Percentiles rank a stretch among this genome's conserved stretches.
phyloP scores from a whole-genome alignment of 352 stramenopile genomes.

The Phytopythium chamaehyphon region DNA sequence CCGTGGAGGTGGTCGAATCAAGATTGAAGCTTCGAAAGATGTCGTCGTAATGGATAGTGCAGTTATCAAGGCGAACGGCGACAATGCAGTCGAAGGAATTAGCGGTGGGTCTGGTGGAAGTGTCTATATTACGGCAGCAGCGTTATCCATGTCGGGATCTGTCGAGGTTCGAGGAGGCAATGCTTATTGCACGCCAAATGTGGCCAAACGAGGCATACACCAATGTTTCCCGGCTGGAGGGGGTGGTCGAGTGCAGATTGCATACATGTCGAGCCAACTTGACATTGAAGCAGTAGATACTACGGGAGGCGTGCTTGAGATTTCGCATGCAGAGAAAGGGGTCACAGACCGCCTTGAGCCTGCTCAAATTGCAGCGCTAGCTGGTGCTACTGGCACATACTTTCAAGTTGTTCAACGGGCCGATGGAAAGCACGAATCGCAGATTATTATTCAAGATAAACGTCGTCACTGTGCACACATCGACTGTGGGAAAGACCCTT shows the following conservation, averaged over 20 bases:
- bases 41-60: constrained; percentile 58
- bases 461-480: constrained; percentile 3
- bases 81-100: constrained; percentile 26
- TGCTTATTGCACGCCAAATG: constrained; percentile 33
- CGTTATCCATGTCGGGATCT: constrained; percentile 36
- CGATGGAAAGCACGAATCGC: constrained; percentile 40
- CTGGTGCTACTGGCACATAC: constrained; percentile 54
- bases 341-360: constrained; percentile 29
- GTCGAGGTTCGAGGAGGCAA: constrained; percentile 49
- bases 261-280: constrained; percentile 63
- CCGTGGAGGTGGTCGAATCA: constrained; percentile 51
- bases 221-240: constrained; percentile 59
- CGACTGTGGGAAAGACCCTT: constrained; percentile 3
- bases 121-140: constrained; percentile 42
- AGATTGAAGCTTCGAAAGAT: constrained; percentile 61
- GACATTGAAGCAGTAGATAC: constrained; percentile 48
- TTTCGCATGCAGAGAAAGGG: constrained; percentile 14
- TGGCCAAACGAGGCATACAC: constrained; percentile 18
- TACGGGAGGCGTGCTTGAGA: constrained; percentile 36
- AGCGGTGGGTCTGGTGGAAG: constrained; percentile 51
- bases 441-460: constrained; percentile 29
- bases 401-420: constrained; percentile 53
- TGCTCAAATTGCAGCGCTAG: constrained; percentile 37
- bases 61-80: constrained; percentile 48
- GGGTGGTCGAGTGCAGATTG: constrained; percentile 61